Evolutionary conservation across 116 monocot species (phyloP), one percentile per base, ranked within the genome.

Genomic region (Cymodocea nodosa): DNA sequence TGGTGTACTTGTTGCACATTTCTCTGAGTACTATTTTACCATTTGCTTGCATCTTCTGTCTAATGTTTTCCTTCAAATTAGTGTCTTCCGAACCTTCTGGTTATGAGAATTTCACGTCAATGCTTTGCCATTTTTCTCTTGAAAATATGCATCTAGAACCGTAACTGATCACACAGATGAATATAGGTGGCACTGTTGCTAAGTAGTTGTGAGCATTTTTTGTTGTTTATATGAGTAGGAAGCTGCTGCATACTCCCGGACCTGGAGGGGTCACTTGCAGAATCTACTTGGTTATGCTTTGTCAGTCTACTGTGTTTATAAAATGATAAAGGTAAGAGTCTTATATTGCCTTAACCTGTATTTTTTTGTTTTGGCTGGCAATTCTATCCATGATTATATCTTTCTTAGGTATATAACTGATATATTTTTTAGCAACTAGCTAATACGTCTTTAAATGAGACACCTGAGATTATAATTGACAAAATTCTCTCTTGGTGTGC

Each of bases 241-340:
- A 83, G 92, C 97, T 80, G 91, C 97, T 75, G 86, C 84, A 57
- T 97, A 79, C 79, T 91, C 97, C 76, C 75, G 92, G 68, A 91
- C 92, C 24, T 97, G 92, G 92, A 91, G 84, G 76, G 97, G 97
- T n/a, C 92, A 97, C 72, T 68, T 91, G 59, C 86, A 91, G 68
- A 97, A 97, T 82, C 75, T 91, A 68, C 74, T 97, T 68, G 97
- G 97, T 61, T 97, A 97, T 84, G 92, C 88, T 36, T 82, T 90
- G 56, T 97, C 97, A 54, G 69, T 91, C 4, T 97, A 97, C 51
- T 97, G 97, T 85, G 84, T 97, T 49, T 97, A 88, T 80, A 97
- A 97, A 77, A 97, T 97, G 92, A 74, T 97, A 62, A 97, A 89
- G 92, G 97, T 97, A 86, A 62, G 2, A 44, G 20, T 50, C 37